Base-by-base conservation (phyloP, 331 rosid species). In the Stylosanthes scabra region DNA sequence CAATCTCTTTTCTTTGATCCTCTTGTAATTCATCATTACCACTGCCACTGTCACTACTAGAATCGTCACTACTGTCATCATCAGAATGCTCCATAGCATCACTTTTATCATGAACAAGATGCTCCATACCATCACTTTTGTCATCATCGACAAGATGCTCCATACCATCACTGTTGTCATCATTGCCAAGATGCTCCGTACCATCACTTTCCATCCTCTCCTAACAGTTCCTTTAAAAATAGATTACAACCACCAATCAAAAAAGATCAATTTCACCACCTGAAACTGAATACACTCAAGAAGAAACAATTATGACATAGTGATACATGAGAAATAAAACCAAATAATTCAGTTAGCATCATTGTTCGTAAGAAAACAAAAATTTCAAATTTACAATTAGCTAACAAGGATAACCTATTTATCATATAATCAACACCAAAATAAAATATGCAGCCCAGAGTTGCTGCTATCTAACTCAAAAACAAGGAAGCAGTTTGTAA, bases 191-290 rank as follows among this genome's bases (percentile, higher is more conserved):
- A 46, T 46, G 52, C 52, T 50, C 56, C 20, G 13, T 50, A 16
- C 12, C 56, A 50, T 50, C 56, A 50, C 56, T 50, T n/a, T 51
- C 57, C 57, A 51, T 51, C 10, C 7, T 51, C 57, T 51, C 57
- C 27, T 51, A 31, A 3, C 25, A 41, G 46, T 41, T 41, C 10
- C 46, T 41, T 41, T 41, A 41, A 9, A 41, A 41, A 41, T 41
- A 41, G 46, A 41, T 41, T 51, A 10, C 57, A 49, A 11, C 57
- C n/a, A 4, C 57, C 57, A 51, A n/a, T 3, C 25, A n/a, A 51
- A 51, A 14, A 51, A 5, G 11, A 51, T 15, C 27, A 51, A n/a
- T 51, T 20, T 51, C 15, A 49, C 55, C 55, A 49, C 15, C 55
- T 49, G 9, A 12, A 49, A 49, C 57, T 1, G 57, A n/a, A 51